Evolutionary conservation across 257 asterid genomes (phyloP).

Genomic region (Solanum piurae): DNA sequence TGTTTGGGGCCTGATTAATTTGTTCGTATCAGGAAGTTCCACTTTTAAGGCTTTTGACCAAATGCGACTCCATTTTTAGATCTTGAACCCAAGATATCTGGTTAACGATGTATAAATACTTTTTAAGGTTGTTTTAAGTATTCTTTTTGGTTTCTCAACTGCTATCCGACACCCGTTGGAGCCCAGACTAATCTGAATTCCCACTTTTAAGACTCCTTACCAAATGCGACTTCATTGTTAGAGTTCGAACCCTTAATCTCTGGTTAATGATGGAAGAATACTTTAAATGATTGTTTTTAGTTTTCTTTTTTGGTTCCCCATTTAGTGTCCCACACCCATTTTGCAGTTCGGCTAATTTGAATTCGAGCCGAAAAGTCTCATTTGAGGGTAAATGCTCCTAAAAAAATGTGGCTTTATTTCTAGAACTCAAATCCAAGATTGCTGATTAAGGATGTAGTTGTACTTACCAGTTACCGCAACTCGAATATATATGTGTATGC

Average conservation of each 20-base stretch:
- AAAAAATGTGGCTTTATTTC: not conserved
- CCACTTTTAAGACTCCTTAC: not conserved
- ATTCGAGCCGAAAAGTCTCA: not conserved
- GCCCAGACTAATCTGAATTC: not conserved
- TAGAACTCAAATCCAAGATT: not conserved
- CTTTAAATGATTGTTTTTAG: not conserved
- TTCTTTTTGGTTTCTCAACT: not conserved
- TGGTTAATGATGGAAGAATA: not conserved
- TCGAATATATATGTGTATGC: not conserved
- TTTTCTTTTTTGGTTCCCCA: not conserved
- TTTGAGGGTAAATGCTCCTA: not conserved
- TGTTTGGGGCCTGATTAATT: not conserved
- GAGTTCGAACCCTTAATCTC: not conserved
- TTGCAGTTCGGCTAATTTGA: not conserved
- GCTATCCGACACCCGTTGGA: not conserved
- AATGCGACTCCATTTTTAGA: not conserved
- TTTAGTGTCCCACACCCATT: not conserved
- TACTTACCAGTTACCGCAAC: not conserved
- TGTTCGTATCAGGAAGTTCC: rapidly evolving
- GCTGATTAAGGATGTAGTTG: not conserved
- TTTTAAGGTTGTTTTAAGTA: not conserved
- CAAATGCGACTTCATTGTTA: not conserved
- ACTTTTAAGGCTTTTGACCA: not conserved
- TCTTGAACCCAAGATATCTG: not conserved
- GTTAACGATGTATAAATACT: not conserved